A percentile compares a stretch with the other conserved stretches of the same genome.
Conservation (phyloP, 768 basidiomycete genomes). For the Tricholoma terreum region DNA sequence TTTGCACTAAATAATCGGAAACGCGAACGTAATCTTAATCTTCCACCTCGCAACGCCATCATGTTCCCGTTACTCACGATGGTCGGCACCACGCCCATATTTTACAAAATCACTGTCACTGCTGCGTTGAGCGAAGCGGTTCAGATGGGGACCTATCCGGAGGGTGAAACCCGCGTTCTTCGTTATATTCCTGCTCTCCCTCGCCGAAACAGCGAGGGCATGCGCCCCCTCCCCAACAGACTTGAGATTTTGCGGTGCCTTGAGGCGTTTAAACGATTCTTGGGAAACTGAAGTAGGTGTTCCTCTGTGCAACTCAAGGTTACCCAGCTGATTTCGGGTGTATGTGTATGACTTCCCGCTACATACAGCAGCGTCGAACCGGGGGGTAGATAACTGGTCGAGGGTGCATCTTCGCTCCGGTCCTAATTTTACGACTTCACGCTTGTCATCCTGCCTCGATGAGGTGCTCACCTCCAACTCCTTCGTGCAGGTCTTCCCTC, state of each 20-base stretch:
- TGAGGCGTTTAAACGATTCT: slow-evolving; percentile 15
- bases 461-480: too few relatives aligned
- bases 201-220: slow-evolving; percentile 16
- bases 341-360: too few relatives aligned
- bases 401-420: too few relatives aligned
- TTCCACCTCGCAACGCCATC: background rate
- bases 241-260: slow-evolving; percentile 16
- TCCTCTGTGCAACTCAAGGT: too few relatives aligned
- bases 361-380: too few relatives aligned
- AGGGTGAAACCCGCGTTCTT: slow-evolving; percentile 18
- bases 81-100: slow-evolving; percentile 5
- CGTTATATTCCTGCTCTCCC: slow-evolving; percentile 20
- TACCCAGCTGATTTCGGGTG: too few relatives aligned
- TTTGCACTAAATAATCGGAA: slow-evolving; percentile 20
- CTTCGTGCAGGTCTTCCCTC: too few relatives aligned
- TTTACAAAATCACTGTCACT: slow-evolving; percentile 24
- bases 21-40: background rate
- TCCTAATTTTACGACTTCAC: too few relatives aligned
- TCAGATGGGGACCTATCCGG: slow-evolving; percentile 16
- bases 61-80: background rate
- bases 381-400: too few relatives aligned
- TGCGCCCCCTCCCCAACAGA: slow-evolving; percentile 17
- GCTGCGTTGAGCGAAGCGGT: slow-evolving; percentile 16
- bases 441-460: too few relatives aligned
- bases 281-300: slow-evolving; percentile 11